Evolutionary conservation across 352 stramenopile genomes (phyloP).

Genomic region (Aphanomyces cochlioides): DNA sequence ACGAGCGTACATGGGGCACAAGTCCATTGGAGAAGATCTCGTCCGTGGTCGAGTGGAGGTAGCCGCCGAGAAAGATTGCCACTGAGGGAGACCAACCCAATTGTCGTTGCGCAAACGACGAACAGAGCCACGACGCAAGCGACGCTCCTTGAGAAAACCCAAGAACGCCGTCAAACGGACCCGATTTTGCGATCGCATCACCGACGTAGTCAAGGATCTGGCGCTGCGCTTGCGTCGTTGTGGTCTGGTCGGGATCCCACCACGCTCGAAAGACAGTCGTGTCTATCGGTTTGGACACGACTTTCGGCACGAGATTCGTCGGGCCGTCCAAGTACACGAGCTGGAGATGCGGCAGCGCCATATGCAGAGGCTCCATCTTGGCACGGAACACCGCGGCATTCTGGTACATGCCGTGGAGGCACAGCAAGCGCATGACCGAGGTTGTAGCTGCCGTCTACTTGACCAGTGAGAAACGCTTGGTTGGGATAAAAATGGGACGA

Average conservation of each 20-base stretch:
- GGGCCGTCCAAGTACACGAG: conserved; percentile 71
- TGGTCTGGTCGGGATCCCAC: conserved; percentile 47
- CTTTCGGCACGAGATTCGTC: conserved; percentile 66
- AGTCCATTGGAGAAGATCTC: conserved; percentile 47
- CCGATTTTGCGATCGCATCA: conserved; percentile 6
- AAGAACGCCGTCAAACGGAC: conserved; percentile 27
- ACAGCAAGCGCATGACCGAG: conserved; percentile 63
- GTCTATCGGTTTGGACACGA: conserved; percentile 53
- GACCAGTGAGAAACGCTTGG: not conserved
- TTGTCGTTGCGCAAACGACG: conserved; percentile 52
- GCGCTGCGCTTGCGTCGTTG: conserved; percentile 41
- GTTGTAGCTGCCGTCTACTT: not conserved
- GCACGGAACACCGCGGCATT: conserved; percentile 55
- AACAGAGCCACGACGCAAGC: conserved; percentile 77
- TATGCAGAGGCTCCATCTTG: conserved; percentile 65
- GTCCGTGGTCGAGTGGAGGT: conserved; percentile 50
- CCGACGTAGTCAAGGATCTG: conserved; percentile 47
- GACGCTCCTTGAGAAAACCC: conserved; percentile 41
- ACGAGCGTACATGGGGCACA: conserved; percentile 47
- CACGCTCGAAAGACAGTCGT: conserved; percentile 67
- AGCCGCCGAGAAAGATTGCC: conserved; percentile 72
- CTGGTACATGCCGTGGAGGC: conserved; percentile 85
- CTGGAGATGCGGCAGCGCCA: conserved; percentile 42
- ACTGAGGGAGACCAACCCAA: conserved; percentile 66
- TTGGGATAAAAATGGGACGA: not conserved